Base-by-base conservation (phyloP, 495 filamentous ascomycete species). In the Durotheca rogersii region DNA sequence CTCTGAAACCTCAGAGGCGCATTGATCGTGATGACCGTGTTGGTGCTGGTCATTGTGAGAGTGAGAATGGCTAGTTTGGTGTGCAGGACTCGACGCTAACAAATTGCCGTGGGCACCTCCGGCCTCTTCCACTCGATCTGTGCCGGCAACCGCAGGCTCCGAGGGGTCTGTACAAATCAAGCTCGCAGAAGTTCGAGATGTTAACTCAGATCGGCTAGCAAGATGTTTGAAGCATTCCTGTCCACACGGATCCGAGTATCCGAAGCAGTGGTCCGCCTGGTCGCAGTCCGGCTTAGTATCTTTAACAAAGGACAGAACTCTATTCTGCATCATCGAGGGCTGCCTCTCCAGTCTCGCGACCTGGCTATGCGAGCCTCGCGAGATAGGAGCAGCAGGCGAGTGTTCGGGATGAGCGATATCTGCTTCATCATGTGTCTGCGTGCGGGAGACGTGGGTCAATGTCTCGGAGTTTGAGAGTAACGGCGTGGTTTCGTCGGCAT, bases 231-330 rank as follows among this genome's bases (percentile, higher is more conserved):
- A 82, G 68, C 90, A 95, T 60, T 93, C 86, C 51, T 82, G 81
- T 0, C 88, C 89, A 62, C 90, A 96, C 4, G 88, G 86, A 62
- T 94, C 87, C 0, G 87, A 84, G 59, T 87, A 90, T 6, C 90
- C 90, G 51, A 79, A 91, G 60, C 90, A 96, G 0, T 86, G 85
- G 0, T 87, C 89, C 40, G 77, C 65, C 52, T 84, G 80, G 43
- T 90, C 87, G 57, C 90, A 95, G 23, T 80, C 71, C 0, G 75
- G 36, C 57, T 89, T 88, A 19, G 77, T 81, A 32, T 84, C 83
- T 49, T 79, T 82, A 30, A 89, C 76, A 40, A 91, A 77, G 21
- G 80, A 80, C 58, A 80, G 72, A 29, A 90, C 70, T 30, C 78
- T 72, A 33, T 72, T 80, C 18, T 65, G 72, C 32, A 56, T 16